Percentiles rank a stretch among this genome's conserved stretches.
These are phyloP conservation scores for Bonia amplexicaulis DNA, from an alignment of 176 grass and related monocot genomes.

Conservation along the genomic window DNA sequence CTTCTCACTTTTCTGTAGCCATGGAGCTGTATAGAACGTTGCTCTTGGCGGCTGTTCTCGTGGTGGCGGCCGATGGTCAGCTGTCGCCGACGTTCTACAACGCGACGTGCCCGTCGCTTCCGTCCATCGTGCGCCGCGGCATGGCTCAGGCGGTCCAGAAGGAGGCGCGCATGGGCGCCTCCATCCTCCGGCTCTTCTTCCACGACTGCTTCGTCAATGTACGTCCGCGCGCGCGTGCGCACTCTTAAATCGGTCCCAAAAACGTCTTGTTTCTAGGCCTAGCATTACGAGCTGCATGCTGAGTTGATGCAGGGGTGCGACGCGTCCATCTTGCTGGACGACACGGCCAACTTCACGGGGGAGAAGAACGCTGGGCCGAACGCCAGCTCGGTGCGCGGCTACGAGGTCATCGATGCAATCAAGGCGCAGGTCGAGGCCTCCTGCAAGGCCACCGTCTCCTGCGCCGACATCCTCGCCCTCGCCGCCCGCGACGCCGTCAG, in stretches of 20 bases:
- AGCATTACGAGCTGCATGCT: too few relatives aligned
- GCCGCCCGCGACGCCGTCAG: slow-evolving; percentile 60
- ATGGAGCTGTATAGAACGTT: background rate
- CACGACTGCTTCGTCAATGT: slow-evolving; percentile 89
- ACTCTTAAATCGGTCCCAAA: background rate
- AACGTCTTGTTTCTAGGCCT: background rate
- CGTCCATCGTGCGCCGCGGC: slow-evolving; percentile 37
- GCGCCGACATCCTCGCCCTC: slow-evolving; percentile 66
- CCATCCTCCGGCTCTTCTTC: slow-evolving; percentile 70
- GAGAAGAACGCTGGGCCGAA: slow-evolving; percentile 69
- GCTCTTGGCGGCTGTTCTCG: background rate
- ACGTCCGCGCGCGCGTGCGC: background rate
- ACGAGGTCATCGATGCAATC: slow-evolving; percentile 66
- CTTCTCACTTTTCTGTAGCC: background rate
- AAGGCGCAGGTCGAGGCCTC: slow-evolving; percentile 56
- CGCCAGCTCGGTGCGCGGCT: slow-evolving; percentile 51
- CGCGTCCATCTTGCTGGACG: slow-evolving; percentile 69
- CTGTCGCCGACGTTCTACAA: slow-evolving; percentile 49
- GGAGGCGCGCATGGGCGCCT: slow-evolving; percentile 71
- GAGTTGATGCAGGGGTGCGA: slow-evolving; percentile 59
- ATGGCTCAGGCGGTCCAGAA: slow-evolving; percentile 43
- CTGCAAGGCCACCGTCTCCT: slow-evolving; percentile 64
- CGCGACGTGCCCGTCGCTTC: slow-evolving; percentile 43
- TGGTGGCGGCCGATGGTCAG: slow-evolving; percentile 4
- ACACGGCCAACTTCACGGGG: slow-evolving; percentile 51